phyloP scores from a whole-genome alignment of 2,329 filamentous ascomycete species.

The Hymenoscyphus repandus region DNA sequence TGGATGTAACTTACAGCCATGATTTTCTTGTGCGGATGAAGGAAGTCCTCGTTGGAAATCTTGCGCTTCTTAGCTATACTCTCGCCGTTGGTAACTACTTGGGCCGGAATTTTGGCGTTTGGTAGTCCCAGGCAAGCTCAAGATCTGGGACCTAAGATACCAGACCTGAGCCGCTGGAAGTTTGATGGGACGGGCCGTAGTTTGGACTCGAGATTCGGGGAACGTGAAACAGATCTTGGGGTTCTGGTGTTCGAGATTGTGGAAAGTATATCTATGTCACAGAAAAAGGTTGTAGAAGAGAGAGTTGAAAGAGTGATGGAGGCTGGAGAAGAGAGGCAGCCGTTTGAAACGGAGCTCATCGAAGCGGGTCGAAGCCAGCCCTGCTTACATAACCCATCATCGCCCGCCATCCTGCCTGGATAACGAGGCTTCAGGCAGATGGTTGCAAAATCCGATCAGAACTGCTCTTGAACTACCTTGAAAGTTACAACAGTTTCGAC shows the following conservation, averaged over 20 bases:
- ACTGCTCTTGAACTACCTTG: no score
- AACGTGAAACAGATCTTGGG: neutral
- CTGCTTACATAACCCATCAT: no score
- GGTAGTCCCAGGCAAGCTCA: conserved; percentile 16
- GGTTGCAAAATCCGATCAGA: no score
- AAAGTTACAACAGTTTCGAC: no score
- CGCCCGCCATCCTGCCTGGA: no score
- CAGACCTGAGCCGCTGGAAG: conserved; percentile 12
- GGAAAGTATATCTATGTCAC: no score
- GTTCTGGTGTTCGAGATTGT: neutral
- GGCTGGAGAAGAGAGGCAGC: no score
- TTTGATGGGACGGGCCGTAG: conserved; percentile 6
- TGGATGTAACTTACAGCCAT: conserved; percentile 50
- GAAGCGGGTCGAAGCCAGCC: no score
- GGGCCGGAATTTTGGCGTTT: conserved; percentile 31
- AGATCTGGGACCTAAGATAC: conserved; percentile 17
- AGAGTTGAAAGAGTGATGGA: no score
- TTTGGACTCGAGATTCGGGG: neutral
- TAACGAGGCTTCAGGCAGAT: no score
- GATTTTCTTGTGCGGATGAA: conserved; percentile 51
- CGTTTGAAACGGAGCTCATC: neutral
- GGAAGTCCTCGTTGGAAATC: conserved; percentile 55
- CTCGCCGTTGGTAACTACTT: conserved; percentile 20
- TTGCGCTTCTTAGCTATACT: conserved; percentile 63
- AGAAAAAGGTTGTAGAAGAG: no score